Conservation (phyloP, 2,329 filamentous ascomycete genomes). For the Scedosporium aurantiacum region DNA sequence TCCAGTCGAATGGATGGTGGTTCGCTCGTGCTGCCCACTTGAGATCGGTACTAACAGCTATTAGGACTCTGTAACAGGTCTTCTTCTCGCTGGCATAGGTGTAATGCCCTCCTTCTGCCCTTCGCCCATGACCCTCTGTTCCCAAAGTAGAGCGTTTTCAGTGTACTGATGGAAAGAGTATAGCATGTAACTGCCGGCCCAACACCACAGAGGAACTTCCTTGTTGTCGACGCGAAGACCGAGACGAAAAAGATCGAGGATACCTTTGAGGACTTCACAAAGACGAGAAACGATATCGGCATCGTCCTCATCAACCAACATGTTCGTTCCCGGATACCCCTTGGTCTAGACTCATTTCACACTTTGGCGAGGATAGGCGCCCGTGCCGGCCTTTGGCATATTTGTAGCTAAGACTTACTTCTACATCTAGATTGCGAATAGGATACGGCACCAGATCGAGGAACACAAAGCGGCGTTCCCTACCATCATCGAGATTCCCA, state of each 20-base stretch:
- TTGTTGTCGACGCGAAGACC: conserved; percentile 91
- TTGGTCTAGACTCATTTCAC: neutral
- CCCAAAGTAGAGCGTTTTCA: neutral
- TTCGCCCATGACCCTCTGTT: neutral
- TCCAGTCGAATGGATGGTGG: neutral
- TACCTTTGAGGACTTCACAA: conserved; percentile 81
- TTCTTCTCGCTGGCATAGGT: conserved; percentile 89
- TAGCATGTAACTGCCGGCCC: conserved; percentile 86
- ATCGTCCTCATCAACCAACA: conserved; percentile 97
- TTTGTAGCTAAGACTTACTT: neutral
- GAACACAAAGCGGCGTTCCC: conserved; percentile 91
- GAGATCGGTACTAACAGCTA: conserved; percentile 12
- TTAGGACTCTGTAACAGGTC: conserved; percentile 89
- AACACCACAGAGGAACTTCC: conserved; percentile 91
- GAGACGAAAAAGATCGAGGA: conserved; percentile 79
- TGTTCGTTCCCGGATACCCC: conserved; percentile 39
- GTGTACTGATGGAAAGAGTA: neutral
- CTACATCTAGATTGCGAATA: conserved; percentile 66
- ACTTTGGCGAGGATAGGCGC: neutral
- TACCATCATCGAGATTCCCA: conserved; percentile 91
- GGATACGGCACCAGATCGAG: conserved; percentile 84
- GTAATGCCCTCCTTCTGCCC: conserved; percentile 37
- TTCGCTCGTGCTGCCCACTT: neutral
- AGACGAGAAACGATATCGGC: conserved; percentile 88
- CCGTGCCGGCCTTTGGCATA: neutral